These are phyloP conservation scores for Fraxinus platypoda DNA, from an alignment of 305 asterid species.

Conservation along the genomic window DNA sequence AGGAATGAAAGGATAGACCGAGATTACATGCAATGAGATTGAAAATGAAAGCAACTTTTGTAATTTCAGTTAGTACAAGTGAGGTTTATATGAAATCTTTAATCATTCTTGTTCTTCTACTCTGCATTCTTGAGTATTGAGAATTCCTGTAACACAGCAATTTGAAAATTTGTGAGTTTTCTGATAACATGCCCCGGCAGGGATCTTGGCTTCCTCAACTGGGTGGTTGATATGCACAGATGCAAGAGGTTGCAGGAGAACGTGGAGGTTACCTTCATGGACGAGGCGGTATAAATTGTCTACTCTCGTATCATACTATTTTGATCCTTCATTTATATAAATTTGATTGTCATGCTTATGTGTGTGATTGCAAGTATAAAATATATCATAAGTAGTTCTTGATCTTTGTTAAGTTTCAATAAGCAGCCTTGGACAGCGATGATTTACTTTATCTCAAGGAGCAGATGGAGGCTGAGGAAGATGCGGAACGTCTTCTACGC, in stretches of 20 bases:
- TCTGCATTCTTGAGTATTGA: slow-evolving; percentile 9
- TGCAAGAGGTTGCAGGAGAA: slow-evolving; percentile 98
- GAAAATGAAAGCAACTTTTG: neutral
- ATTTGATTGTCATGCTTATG: neutral
- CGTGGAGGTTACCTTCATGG: slow-evolving; percentile 99
- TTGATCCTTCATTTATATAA: neutral
- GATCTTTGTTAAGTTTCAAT: slow-evolving; percentile 38
- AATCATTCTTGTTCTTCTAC: neutral
- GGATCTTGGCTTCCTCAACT: slow-evolving; percentile 72
- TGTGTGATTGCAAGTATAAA: neutral
- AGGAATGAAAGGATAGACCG: neutral
- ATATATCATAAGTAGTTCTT: slow-evolving; percentile 19
- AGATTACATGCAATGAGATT: neutral
- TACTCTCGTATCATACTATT: slow-evolving; percentile 10
- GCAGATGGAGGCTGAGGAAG: slow-evolving; percentile 99
- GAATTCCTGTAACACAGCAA: slow-evolving; percentile 12
- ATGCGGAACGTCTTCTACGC: slow-evolving; percentile 91
- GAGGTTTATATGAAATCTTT: slow-evolving; percentile 1
- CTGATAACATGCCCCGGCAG: slow-evolving; percentile 99
- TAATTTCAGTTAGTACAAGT: neutral
- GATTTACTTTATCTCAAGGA: slow-evolving; percentile 97
- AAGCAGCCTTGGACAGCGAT: slow-evolving; percentile 98
- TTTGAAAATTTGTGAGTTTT: slow-evolving; percentile 31
- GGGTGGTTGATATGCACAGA: slow-evolving; percentile 69
- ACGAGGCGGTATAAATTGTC: slow-evolving; percentile 72